phyloP scores from a whole-genome alignment of 1,139 yeast species.

The Sugiyamaella novakii region DNA sequence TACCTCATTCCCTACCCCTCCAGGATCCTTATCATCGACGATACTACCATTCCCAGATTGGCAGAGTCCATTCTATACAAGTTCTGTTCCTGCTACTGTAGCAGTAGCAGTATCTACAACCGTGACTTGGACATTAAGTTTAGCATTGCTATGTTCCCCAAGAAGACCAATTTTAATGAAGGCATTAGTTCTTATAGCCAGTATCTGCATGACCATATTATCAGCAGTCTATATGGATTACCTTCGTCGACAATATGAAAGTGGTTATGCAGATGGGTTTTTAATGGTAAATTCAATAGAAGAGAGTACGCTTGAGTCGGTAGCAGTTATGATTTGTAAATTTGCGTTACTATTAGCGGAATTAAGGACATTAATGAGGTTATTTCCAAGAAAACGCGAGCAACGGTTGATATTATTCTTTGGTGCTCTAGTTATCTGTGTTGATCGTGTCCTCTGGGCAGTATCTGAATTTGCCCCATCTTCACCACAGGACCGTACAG shows the following conservation, averaged over 20 bases:
- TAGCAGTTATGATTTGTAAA: constrained; percentile 25
- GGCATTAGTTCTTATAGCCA: constrained; percentile 30
- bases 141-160: constrained; percentile 31
- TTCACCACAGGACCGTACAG: constrained; percentile 43
- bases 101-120: constrained; percentile 35
- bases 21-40: neutral
- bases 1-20: neutral
- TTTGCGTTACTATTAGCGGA: constrained; percentile 58
- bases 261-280: constrained; percentile 30
- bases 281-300: constrained; percentile 20
- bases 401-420: constrained; percentile 59
- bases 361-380: constrained; percentile 66
- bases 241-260: constrained; percentile 28
- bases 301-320: constrained; percentile 19
- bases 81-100: constrained; percentile 33
- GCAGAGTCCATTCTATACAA: constrained; percentile 34
- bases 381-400: constrained; percentile 67
- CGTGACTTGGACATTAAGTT: constrained; percentile 33
- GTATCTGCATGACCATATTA: constrained; percentile 32
- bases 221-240: constrained; percentile 27
- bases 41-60: constrained; percentile 20
- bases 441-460: constrained; percentile 69
- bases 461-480: constrained; percentile 54
- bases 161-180: constrained; percentile 35
- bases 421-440: constrained; percentile 57